Evolutionary conservation across 2,329 filamentous ascomycete species (phyloP).

Genomic region (Penicillium concentricum): DNA sequence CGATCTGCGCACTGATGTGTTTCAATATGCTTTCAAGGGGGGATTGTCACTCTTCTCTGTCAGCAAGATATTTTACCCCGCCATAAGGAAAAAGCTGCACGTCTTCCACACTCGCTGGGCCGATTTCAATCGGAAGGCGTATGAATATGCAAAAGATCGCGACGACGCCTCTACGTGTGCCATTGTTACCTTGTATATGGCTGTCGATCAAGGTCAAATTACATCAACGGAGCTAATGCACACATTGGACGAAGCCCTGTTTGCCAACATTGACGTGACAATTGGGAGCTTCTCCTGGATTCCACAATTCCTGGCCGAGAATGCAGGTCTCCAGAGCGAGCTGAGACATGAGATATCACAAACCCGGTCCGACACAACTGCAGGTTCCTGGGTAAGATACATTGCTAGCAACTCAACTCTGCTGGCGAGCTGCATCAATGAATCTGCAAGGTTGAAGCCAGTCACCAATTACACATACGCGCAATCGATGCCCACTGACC

Average conservation of each 20-base stretch:
- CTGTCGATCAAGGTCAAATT: conserved; percentile 22
- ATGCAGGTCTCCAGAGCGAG: conserved; percentile 33
- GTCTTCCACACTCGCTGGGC: conserved; percentile 33
- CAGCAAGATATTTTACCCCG: conserved; percentile 13
- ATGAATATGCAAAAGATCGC: background rate
- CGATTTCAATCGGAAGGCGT: conserved; percentile 34
- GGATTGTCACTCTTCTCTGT: conserved; percentile 32
- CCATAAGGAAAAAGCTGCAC: conserved; percentile 25
- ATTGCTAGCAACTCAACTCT: conserved; percentile 24
- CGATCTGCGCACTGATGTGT: conserved; percentile 34
- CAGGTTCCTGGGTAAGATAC: conserved; percentile 28
- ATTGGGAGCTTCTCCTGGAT: conserved; percentile 46
- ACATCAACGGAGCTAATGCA: conserved; percentile 36
- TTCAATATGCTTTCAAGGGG: conserved; percentile 35
- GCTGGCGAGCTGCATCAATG: conserved; percentile 39
- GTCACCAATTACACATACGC: conserved; percentile 45
- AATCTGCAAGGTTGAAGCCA: conserved; percentile 42
- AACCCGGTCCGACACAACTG: background rate
- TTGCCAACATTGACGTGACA: conserved; percentile 51
- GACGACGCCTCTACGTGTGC: conserved; percentile 1
- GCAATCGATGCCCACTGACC: conserved; percentile 39
- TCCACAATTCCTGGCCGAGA: conserved; percentile 43
- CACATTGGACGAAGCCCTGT: conserved; percentile 50
- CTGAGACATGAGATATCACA: conserved; percentile 19
- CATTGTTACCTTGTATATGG: conserved; percentile 9